Conservation (phyloP, 345 rosid species). For the Raphanus sativus region DNA sequence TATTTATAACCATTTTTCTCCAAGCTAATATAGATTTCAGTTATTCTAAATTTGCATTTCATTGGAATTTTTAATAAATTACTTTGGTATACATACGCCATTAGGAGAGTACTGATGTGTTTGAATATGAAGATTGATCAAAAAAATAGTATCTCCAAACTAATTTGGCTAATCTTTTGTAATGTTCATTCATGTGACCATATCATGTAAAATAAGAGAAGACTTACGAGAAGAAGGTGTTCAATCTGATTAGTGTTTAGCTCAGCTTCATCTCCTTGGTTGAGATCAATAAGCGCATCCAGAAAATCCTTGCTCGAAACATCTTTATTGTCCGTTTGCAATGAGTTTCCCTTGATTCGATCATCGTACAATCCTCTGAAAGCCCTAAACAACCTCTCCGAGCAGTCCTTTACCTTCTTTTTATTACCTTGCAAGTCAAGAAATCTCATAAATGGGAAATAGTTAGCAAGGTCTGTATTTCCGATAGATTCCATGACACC, state of each 20-base stretch:
- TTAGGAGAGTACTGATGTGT: not conserved
- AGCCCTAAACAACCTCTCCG: slow-evolving; percentile 14
- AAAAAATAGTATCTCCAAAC: not conserved
- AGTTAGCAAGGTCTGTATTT: slow-evolving; percentile 24
- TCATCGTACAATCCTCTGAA: slow-evolving; percentile 26
- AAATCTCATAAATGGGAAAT: slow-evolving; percentile 26
- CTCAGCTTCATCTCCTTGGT: slow-evolving; percentile 19
- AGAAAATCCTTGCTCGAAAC: slow-evolving; percentile 11
- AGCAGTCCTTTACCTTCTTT: slow-evolving; percentile 4
- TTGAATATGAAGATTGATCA: not conserved
- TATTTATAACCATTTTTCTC: not conserved
- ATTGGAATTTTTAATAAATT: not conserved
- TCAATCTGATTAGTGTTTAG: not conserved
- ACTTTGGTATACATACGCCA: not conserved
- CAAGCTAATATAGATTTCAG: too few relatives aligned
- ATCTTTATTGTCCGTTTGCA: not conserved
- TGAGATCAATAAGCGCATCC: slow-evolving; percentile 26
- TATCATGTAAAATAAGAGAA: not conserved
- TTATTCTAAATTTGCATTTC: not conserved
- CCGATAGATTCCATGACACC: slow-evolving; percentile 18
- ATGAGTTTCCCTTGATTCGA: slow-evolving; percentile 6
- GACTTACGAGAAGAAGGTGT: slow-evolving; percentile 42
- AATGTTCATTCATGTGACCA: not conserved
- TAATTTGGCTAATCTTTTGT: not conserved
- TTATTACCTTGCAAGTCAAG: slow-evolving; percentile 36